Conservation (phyloP, 805 yeast genomes). For the Wickerhamiella vanderwaltii region DNA sequence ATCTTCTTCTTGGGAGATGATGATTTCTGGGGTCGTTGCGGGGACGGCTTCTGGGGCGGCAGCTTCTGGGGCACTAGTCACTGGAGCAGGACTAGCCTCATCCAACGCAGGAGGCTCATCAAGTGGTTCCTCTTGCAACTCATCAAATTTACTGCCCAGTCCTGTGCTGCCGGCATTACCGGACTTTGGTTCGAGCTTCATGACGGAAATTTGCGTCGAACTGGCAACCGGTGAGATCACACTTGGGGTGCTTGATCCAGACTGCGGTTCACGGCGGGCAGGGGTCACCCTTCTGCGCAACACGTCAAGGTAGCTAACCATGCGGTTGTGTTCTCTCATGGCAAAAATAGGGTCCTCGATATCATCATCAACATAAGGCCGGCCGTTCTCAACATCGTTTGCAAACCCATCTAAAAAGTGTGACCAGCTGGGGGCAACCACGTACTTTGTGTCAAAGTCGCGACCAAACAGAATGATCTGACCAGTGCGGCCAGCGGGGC, state of each 20-base stretch:
- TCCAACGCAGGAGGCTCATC: background rate
- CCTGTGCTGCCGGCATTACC: background rate
- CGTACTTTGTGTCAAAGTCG: conserved; percentile 82
- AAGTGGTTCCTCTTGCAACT: background rate
- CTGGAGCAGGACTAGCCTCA: background rate
- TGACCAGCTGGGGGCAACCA: conserved; percentile 79
- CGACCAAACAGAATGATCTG: conserved; percentile 90
- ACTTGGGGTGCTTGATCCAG: conserved; percentile 15
- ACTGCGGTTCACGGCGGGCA: background rate
- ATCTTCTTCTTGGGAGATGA: background rate
- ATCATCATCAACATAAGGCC: conserved; percentile 56
- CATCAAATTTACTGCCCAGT: background rate
- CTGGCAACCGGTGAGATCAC: conserved; percentile 9
- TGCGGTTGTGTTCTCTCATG: conserved; percentile 54
- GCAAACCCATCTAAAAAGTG: conserved; percentile 73
- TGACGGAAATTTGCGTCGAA: background rate
- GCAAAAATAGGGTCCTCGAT: conserved; percentile 45
- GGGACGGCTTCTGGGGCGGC: background rate
- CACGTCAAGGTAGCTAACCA: conserved; percentile 53
- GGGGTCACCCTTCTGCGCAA: conserved; percentile 26
- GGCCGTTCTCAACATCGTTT: conserved; percentile 76
- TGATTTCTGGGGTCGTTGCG: background rate
- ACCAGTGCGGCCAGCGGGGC: conserved; percentile 67
- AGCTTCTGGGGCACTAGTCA: too few relatives aligned
- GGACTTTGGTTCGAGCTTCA: conserved; percentile 3